Evolutionary conservation across 2,329 filamentous ascomycete species (phyloP).

Genomic region (Stemphylium beticola): DNA sequence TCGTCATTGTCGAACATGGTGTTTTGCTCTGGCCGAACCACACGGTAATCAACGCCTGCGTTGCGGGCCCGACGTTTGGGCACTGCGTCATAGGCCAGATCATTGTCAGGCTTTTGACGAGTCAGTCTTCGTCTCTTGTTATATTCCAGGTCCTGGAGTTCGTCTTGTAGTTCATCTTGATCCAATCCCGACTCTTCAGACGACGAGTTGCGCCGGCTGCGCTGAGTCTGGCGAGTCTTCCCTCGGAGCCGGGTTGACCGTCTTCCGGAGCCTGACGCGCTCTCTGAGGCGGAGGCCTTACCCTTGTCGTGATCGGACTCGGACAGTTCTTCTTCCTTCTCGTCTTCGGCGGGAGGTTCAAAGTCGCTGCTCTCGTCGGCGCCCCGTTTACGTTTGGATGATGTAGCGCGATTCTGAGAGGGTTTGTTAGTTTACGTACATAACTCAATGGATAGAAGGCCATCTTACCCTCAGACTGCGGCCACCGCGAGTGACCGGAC

Average conservation of each 20-base stretch:
- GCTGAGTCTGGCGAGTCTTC: constrained; percentile 51
- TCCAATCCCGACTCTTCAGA: constrained; percentile 57
- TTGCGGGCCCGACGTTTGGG: constrained; percentile 69
- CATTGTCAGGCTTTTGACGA: constrained; percentile 49
- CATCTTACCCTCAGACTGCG: constrained; percentile 42
- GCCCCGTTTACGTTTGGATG: constrained; percentile 47
- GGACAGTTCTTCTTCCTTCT: constrained; percentile 61
- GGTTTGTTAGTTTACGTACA: constrained; percentile 23
- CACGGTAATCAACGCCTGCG: constrained; percentile 78
- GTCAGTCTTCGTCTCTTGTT: constrained; percentile 51
- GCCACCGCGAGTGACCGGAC: constrained; percentile 58
- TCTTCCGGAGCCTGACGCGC: constrained; percentile 52
- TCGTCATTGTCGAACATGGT: constrained; percentile 78
- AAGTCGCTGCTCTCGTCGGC: constrained; percentile 68
- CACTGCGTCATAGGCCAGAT: constrained; percentile 59
- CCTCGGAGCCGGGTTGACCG: constrained; percentile 60
- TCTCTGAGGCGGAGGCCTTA: constrained; percentile 47
- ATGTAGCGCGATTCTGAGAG: constrained; percentile 37
- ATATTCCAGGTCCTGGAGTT: constrained; percentile 64
- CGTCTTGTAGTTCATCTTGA: constrained; percentile 26
- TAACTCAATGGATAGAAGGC: not conserved
- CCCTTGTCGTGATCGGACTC: constrained; percentile 57
- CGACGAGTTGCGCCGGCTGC: constrained; percentile 56
- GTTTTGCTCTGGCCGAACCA: constrained; percentile 75
- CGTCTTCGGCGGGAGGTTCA: constrained; percentile 64